Conservation (phyloP, 257 asterid species). For the Solanum paucissectum region DNA sequence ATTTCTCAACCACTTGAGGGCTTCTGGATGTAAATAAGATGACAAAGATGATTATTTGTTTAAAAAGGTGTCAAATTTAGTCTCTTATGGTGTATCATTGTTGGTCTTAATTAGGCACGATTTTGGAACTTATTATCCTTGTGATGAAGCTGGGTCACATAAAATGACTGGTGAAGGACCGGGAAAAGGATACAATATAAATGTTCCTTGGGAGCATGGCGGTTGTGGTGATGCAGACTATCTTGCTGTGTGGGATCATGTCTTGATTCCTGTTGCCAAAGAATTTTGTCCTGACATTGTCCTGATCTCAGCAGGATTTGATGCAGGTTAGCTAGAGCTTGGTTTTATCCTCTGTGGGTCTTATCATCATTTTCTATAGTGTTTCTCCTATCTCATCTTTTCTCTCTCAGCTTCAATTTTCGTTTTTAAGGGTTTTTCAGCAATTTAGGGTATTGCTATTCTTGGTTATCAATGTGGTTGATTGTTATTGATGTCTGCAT, state of each 20-base stretch:
- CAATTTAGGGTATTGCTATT: not conserved
- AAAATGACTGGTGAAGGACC: conserved; percentile 79
- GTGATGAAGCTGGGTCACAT: conserved; percentile 67
- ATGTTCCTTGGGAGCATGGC: conserved; percentile 88
- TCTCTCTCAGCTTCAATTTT: not conserved
- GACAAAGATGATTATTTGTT: not conserved
- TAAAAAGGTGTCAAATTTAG: not conserved
- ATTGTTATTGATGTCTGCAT: not conserved
- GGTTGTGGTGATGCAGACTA: conserved; percentile 92
- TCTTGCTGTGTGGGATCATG: conserved; percentile 92
- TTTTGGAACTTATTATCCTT: conserved; percentile 67
- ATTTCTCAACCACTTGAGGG: not conserved
- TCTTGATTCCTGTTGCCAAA: conserved; percentile 79
- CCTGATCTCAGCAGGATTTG: conserved; percentile 87
- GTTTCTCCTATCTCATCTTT: not conserved
- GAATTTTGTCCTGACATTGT: conserved; percentile 78
- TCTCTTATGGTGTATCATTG: not conserved
- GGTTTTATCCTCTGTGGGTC: not conserved
- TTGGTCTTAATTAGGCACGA: conserved; percentile 46
- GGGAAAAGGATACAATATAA: conserved; percentile 83
- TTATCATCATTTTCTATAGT: not conserved
- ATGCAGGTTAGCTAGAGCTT: conserved; percentile 65
- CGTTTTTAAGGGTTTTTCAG: not conserved
- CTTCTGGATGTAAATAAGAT: not conserved
- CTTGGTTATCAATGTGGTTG: not conserved